Base-by-base conservation (phyloP, 257 asterid species). In the Scutellaria barbata region DNA sequence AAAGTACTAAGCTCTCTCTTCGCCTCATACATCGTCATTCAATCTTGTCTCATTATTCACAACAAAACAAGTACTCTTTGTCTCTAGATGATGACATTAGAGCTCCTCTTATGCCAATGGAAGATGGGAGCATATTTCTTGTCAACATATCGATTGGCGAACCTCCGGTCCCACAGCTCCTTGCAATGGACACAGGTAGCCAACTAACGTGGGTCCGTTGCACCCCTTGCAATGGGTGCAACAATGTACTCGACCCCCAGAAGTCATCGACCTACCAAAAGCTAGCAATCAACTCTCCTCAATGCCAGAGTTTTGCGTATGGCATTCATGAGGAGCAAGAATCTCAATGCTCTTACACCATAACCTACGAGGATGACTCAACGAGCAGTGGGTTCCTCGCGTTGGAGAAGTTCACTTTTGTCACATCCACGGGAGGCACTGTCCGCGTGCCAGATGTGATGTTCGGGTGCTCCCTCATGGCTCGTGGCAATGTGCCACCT, bases 101-200 rank as follows among this genome's bases (percentile, higher is more conserved):
- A 39, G 35, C 35, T 61, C 66, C 66, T 10, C 50, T 61, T 33
- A 14, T 40, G 14, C 50, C 66, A 0, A 39, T 37, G 66, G 66
- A 61, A 8, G 66, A 61, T n/a, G 48, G 66, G 33, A 61, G 66
- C 66, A 48, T 61, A 4, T 61, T 61, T 5, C 66, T 61, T 4
- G 66, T 61, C 14, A 61, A 61, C 22, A 40, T 61, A 4, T 61
- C 66, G n/a, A 61, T 61, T 5, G 66, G 66, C 4, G 66, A 61
- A 30, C 66, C 66, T 16, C 66, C 66, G 1, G 35, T 61, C 5
- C 66, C 66, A 1, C 66, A 61, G 11, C 66, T 61, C 17, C 11
- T 61, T 25, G 66, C 66, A 7, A 61, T 61, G 66, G 66, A 61
- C 51, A 61, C 66, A 9, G 66, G 66, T 3, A 61, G 66, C 50